Base-by-base conservation (phyloP, 176 grass and related monocot species). In the Bolboschoenus planiculmis region DNA sequence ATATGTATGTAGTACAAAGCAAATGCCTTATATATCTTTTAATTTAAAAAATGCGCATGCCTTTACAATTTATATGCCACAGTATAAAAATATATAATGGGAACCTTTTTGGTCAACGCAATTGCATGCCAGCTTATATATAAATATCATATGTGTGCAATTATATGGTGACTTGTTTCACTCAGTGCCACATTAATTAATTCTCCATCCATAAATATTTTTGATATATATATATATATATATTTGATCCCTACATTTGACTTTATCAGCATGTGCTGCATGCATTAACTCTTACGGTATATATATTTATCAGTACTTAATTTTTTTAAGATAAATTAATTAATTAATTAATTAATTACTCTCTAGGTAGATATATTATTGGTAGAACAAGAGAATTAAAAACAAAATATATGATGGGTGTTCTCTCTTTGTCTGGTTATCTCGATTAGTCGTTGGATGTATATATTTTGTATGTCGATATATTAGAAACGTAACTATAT, bases 1-100 rank as follows among this genome's bases (percentile, higher is more conserved):
- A n/a, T n/a, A n/a, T n/a, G n/a, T n/a, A n/a, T n/a, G n/a, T 36
- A 66, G 20, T 71, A 71, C 66, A 71, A 20, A 68, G 43, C 66
- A 71, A 20, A 68, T 2, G 16, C 20, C 37, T 42, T 13, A 15
- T 15, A 7, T 15, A 4, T 29, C 33, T 63, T 33, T 34, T 18
- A 26, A 7, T 9, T 71, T 43, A 11, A 5, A 15, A 46, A 47
- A 47, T 74, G 37, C 3, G 68, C 68, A 47, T 9, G 40, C n/a
- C 40, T 74, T 74, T 27, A 27, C 37, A 47, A 47, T 44, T 47
- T 47, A 47, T 74, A 23, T 47, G 42, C 10, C 26, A 68, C 20
- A 14, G n/a, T 23, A n/a, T n/a, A n/a, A n/a, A n/a, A n/a, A n/a
- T n/a, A n/a, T n/a, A n/a, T 39, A 44, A 46, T 44, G 40, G 40